Evolutionary conservation across 768 basidiomycete genomes (phyloP), one percentile per base, ranked within the genome.

Genomic region (Rhodotorula sphaerocarpa): DNA sequence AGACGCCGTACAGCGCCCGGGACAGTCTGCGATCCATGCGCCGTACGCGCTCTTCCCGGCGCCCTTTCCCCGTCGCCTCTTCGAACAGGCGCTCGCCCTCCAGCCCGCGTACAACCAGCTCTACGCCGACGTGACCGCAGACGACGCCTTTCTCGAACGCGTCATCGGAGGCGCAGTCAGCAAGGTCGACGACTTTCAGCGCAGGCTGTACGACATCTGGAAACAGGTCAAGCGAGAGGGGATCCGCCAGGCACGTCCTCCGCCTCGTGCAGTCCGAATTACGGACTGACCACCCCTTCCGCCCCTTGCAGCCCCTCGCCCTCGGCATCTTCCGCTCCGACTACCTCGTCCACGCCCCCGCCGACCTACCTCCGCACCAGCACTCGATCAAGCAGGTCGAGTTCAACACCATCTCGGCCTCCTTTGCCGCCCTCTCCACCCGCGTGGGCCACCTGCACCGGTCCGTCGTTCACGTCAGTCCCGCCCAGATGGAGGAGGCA

Each of bases 381-480:
- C 72, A 72, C 34, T 57, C 70, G n/a, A 75, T 99, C 66, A 93
- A 91, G 74, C 93, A 99, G 76, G 93, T 97, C 45, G 93, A 99
- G 74, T 95, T 96, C 77, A 99, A 99, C 73, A 95, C 93, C 14
- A 92, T 96, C 66, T 89, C 91, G 4, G 83, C 85, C 1, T 91
- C 90, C 1, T 93, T 96, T 74, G 93, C 90, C 0, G 72, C 84
- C 2, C 78, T 96, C 20, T 87, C 87, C 0, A 79, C 87, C 79
- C 78, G 42, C 23, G 78, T 80, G 15, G 79, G 86, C 6, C 81
- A 82, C 28, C 74, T 96, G 73, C 93, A 97, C 75, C 80, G 84
- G 50, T 51, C 23, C 34, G 50, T 28, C 14, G 18, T 3, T 7
- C n/a, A 21, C 21, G 31, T n/a, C n/a, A n/a, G n/a, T n/a, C n/a